phyloP scores from a whole-genome alignment of 768 basidiomycete species.

The Crepidotus variabilis region DNA sequence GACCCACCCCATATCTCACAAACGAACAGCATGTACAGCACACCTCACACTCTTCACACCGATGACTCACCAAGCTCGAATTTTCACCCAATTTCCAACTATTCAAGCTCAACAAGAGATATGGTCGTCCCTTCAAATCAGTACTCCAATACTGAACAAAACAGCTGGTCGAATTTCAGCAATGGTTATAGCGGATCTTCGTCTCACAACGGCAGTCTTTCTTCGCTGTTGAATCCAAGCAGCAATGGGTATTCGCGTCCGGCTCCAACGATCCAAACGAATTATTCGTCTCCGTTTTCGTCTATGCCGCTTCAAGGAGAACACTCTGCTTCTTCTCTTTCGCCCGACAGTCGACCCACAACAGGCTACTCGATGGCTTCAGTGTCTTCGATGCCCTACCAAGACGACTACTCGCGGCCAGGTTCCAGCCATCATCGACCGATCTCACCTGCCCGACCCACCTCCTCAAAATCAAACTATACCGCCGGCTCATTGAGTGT shows the following conservation, averaged over 20 bases:
- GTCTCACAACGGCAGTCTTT: conserved; percentile 69
- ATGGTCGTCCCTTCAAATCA: conserved; percentile 47
- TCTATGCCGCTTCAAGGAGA: conserved; percentile 65
- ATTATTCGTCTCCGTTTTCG: conserved; percentile 69
- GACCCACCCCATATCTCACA: conserved; percentile 60
- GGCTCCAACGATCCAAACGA: conserved; percentile 68
- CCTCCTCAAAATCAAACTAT: conserved; percentile 61
- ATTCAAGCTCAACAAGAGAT: conserved; percentile 38
- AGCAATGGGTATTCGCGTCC: conserved; percentile 55
- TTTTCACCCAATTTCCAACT: conserved; percentile 40
- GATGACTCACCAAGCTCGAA: conserved; percentile 62
- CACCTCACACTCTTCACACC: conserved; percentile 58
- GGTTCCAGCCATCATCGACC: conserved; percentile 73
- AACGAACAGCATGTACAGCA: conserved; percentile 55
- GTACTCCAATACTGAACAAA: conserved; percentile 57
- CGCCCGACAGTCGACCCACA: conserved; percentile 82
- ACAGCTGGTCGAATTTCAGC: conserved; percentile 46
- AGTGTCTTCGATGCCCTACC: conserved; percentile 73
- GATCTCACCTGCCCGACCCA: conserved; percentile 64
- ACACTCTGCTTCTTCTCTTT: conserved; percentile 69
- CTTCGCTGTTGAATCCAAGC: conserved; percentile 75
- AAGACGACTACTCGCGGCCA: conserved; percentile 74
- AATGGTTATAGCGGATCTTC: conserved; percentile 46
- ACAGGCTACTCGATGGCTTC: conserved; percentile 86
- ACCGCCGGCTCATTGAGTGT: conserved; percentile 58